Base-by-base conservation (phyloP, 1,139 yeast species). In the Torulaspora globosa region DNA sequence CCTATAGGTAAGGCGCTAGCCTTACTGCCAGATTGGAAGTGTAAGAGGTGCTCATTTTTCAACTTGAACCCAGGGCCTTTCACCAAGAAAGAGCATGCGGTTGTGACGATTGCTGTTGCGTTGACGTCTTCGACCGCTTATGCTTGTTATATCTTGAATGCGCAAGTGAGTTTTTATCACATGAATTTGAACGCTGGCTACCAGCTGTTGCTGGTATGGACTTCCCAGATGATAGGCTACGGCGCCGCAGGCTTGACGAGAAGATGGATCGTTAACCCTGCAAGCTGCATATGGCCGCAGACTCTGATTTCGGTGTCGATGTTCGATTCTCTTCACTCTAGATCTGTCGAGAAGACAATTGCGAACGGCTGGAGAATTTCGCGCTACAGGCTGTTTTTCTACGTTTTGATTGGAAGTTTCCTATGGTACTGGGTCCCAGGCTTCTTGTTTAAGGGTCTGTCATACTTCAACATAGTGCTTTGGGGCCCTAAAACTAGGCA, bases 41-140 rank as follows among this genome's bases (percentile, higher is more conserved):
- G 62, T 38, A 46, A 51, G 11, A 47, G 55, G 18, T 49, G 45
- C 14, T 55, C 59, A 8, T 64, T 60, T 40, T 63, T 69, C 48
- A 60, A 67, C 44, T 52, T 72, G 36, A 74, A 73, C 46, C 77
- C 78, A 0, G 82, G 83, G 34, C 80, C 80, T 12, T 80, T 79
- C 69, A 76, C 77, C 56, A 68, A 74, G 54, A 80, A 80, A 63
- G 86, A 80, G 61, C 85, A 80, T 57, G 73, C 82, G 9, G 66
- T 76, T 21, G 68, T 78, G 43, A 75, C 81, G 11, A 76, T 78
- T 50, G 77, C 78, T 72, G 71, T 68, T 12, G 62, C 68, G 10
- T 58, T 68, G 51, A 80, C 82, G 51, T 73, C 82, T 29, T 56
- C 68, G 6, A 66, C 69, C 29, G 80, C 82, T 32, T 75, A 78